A percentile compares a stretch with the other conserved stretches of the same genome.
phyloP scores from a whole-genome alignment of 371 early-diverging fungal genomes.

The Synchytrium microbalum region DNA sequence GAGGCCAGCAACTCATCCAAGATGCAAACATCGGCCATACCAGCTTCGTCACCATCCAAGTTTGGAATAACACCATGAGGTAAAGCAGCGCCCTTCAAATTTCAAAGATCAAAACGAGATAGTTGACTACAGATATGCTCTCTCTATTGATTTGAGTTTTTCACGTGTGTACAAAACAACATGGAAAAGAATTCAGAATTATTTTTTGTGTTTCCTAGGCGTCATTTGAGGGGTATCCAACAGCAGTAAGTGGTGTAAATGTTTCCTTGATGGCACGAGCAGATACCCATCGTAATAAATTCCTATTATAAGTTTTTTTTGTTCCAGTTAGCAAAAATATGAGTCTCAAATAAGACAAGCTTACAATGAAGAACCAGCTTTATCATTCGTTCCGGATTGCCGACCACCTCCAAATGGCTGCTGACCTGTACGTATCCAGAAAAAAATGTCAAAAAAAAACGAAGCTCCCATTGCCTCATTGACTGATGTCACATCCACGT shows the following conservation, averaged over 20 bases:
- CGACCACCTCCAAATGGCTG: slow-evolving; percentile 96
- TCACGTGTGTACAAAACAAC: no score
- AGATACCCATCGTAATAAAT: slow-evolving; percentile 81
- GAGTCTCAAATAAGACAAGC: background rate
- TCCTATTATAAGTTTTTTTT: slow-evolving; percentile 15
- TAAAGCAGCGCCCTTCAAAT: slow-evolving; percentile 90
- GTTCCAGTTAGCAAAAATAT: slow-evolving; percentile 24
- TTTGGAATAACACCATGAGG: slow-evolving; percentile 97
- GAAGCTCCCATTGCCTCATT: background rate
- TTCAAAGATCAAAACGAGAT: slow-evolving; percentile 77
- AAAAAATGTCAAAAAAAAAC: background rate
- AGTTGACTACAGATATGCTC: no score
- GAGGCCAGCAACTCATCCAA: no score
- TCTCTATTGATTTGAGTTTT: background rate
- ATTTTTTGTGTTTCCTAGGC: no score
- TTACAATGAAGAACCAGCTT: slow-evolving; percentile 74
- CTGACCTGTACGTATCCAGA: slow-evolving; percentile 45
- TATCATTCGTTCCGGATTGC: slow-evolving; percentile 96
- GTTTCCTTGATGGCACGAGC: slow-evolving; percentile 94
- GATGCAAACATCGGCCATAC: no score
- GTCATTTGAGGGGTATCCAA: no score
- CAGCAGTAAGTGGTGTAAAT: no score
- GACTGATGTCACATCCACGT: no score
- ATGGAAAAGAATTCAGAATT: no score
- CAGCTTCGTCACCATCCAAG: no score